Conservation (phyloP, 78 protist species). For the Guillardia theta region DNA sequence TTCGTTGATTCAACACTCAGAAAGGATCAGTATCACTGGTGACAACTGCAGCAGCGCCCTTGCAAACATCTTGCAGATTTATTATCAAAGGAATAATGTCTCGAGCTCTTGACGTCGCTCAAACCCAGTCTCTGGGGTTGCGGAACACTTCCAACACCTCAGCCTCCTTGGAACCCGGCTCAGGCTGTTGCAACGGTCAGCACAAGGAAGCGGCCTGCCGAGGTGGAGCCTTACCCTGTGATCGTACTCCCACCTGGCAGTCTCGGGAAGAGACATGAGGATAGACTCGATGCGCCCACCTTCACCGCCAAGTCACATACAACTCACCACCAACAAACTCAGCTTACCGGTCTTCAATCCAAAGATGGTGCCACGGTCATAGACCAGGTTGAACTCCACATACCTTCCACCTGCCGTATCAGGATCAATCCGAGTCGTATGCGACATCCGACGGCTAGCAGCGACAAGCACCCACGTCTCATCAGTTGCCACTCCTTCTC, state of each 20-base stretch:
- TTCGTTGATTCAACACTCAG: too few relatives aligned
- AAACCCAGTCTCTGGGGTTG: constrained; percentile 50
- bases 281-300: constrained; percentile 63
- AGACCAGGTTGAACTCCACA: constrained; percentile 65
- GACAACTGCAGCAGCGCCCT: too few relatives aligned
- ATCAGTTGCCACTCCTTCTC: constrained; percentile 64
- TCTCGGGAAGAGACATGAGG: constrained; percentile 65
- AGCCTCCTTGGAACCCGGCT: constrained; percentile 33
- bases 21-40: too few relatives aligned
- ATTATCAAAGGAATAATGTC: too few relatives aligned
- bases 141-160: constrained; percentile 43
- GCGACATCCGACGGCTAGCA: not conserved
- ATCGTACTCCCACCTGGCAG: constrained; percentile 59
- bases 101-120: not conserved
- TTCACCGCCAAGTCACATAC: not conserved
- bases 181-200: not conserved
- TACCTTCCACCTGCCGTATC: constrained; percentile 32
- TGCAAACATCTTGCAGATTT: too few relatives aligned
- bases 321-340: not conserved
- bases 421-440: not conserved
- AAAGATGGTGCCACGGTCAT: constrained; percentile 61
- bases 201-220: not conserved
- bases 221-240: not conserved
- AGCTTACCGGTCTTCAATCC: constrained; percentile 12
- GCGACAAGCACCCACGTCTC: constrained; percentile 44